Percentiles rank a stretch among this genome's conserved stretches.
These are phyloP conservation scores for Plasmodium malariae DNA, from an alignment of 169 alveolate species.

Conservation along the genomic window DNA sequence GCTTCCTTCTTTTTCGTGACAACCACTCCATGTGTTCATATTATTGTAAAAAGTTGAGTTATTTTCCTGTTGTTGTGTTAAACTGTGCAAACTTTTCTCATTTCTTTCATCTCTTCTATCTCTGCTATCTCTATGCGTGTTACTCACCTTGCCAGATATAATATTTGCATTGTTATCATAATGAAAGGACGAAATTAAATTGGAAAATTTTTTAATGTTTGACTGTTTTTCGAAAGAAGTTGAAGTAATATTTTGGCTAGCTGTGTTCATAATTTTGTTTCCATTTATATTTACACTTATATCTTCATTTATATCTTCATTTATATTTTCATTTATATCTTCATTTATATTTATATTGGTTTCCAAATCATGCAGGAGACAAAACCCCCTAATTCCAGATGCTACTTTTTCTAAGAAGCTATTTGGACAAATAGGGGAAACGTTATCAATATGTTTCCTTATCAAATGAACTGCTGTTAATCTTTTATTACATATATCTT, in stretches of 20 bases:
- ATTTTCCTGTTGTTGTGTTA: too few relatives aligned
- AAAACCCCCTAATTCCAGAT: constrained; percentile 68
- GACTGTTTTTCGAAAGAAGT: neutral
- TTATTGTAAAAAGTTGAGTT: too few relatives aligned
- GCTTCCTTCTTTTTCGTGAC: too few relatives aligned
- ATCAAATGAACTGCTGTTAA: constrained; percentile 43
- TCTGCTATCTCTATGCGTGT: neutral
- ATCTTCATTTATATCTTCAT: too few relatives aligned
- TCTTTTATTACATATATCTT: constrained; percentile 70
- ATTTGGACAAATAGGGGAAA: constrained; percentile 72
- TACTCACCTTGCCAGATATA: neutral
- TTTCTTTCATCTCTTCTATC: neutral
- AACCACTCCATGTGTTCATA: too few relatives aligned
- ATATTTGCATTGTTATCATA: constrained; percentile 3
- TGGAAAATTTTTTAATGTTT: constrained; percentile 1
- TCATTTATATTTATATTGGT: too few relatives aligned
- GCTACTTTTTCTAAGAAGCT: constrained; percentile 47
- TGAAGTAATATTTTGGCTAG: neutral
- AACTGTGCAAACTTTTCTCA: too few relatives aligned
- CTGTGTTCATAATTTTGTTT: neutral
- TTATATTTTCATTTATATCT: too few relatives aligned
- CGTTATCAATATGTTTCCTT: constrained; percentile 63
- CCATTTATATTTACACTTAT: neutral
- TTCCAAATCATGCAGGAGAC: constrained; percentile 60
- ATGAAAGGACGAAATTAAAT: constrained; percentile 24